Evolutionary conservation across 2,329 filamentous ascomycete species (phyloP), one percentile per base, ranked within the genome.

Genomic region (Didymella lethalis): DNA sequence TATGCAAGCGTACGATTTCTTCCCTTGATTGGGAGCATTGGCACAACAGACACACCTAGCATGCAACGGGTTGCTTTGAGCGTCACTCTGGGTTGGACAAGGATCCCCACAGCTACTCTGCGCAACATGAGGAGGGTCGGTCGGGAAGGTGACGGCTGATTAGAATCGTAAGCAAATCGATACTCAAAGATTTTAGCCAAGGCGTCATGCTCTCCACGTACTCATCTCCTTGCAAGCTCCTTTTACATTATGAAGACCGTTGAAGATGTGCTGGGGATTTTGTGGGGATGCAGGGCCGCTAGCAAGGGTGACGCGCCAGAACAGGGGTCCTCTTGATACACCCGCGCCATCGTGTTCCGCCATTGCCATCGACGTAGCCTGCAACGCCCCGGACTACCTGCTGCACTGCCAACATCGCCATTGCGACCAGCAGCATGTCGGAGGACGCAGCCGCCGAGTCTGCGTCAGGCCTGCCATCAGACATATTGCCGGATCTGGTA

Each of bases 401-500:
- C 56, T 59, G 56, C 56, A 54, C 47, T 50, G 56, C 56, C 56
- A 54, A 59, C 56, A 59, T 59, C 56, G 56, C 50, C 56, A 54
- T 59, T 53, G 56, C 56, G 56, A 59, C 50, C 65, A 64, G 62
- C 71, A 74, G 53, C 67, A 77, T 76, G 75, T 74, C 74, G 65
- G 75, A 76, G 69, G 74, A 76, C 57, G 71, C 71, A 46, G 69
- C 65, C 53, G 67, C 62, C 54, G 64, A 66, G 47, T 56, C 63
- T 50, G 66, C 68, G 57, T 67, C 71, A 48, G 67, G 49, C 53
- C 61, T 75, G 57, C 57, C 70, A 28, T 60, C 67, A 44, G 70
- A 72, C 53, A 65, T 64, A 59, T 67, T 77, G 61, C 67, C 67
- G 43, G 67, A 70, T 45, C 62, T 77, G 70, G 74, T 76, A 72